These are phyloP conservation scores for Omphalotus olearius DNA, from an alignment of 1,284 basidiomycete genomes.

Conservation along the genomic window DNA sequence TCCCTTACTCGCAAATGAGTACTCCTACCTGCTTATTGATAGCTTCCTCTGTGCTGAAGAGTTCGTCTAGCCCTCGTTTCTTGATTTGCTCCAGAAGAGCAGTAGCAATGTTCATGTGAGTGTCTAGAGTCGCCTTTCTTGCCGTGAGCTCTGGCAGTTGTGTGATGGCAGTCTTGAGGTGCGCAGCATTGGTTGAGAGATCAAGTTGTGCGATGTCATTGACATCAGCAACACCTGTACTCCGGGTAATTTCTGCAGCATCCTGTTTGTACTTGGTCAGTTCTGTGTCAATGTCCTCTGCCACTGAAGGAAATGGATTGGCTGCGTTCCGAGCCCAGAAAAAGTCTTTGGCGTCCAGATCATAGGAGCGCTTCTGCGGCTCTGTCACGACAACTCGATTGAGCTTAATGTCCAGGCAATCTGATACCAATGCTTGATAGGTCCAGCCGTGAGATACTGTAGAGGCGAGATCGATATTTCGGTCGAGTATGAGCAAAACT, in stretches of 20 bases:
- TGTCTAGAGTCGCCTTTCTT: conserved; percentile 93
- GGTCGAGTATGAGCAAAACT: conserved; percentile 93
- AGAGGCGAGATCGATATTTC: conserved; percentile 93
- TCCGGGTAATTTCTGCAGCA: conserved; percentile 94
- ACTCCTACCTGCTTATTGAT: conserved; percentile 72
- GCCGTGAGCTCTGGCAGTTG: conserved; percentile 97
- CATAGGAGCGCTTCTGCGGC: conserved; percentile 85
- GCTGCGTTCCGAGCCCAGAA: conserved; percentile 98
- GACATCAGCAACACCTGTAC: conserved; percentile 94
- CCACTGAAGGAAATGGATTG: conserved; percentile 97
- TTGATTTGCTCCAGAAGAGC: conserved; percentile 96
- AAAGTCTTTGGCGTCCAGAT: conserved; percentile 97
- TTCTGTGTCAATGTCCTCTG: conserved; percentile 95
- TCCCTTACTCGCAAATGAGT: not conserved
- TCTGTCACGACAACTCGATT: conserved; percentile 85
- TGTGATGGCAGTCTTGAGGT: conserved; percentile 97
- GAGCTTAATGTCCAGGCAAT: conserved; percentile 95
- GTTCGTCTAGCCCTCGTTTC: conserved; percentile 89
- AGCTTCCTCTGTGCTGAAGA: conserved; percentile 95
- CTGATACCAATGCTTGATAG: conserved; percentile 97
- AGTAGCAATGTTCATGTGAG: conserved; percentile 99
- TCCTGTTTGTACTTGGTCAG: conserved; percentile 95
- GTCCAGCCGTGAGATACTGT: conserved; percentile 99
- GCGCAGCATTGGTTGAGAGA: conserved; percentile 90
- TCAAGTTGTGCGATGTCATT: conserved; percentile 94